Conservation (phyloP, 2,329 filamentous ascomycete species). For the Chrysosporium queenslandicum region DNA sequence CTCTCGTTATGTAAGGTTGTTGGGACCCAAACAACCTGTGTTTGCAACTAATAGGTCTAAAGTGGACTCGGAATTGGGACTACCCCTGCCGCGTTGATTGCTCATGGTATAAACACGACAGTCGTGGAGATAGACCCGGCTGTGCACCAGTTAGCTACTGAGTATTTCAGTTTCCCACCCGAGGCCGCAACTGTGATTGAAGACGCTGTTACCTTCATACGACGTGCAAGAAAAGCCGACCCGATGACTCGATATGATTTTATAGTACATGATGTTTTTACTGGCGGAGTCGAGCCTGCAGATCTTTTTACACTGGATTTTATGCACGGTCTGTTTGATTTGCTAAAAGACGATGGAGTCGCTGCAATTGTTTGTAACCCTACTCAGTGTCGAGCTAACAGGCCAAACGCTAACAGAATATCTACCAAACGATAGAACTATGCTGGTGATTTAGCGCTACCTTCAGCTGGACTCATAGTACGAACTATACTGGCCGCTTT, state of each 20-base stretch:
- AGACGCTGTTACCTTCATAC: constrained; percentile 65
- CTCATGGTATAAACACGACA: constrained; percentile 83
- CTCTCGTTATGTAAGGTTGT: constrained; percentile 70
- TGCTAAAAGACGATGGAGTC: constrained; percentile 68
- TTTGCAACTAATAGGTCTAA: constrained; percentile 1
- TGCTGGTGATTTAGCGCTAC: constrained; percentile 72
- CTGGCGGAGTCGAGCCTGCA: constrained; percentile 84
- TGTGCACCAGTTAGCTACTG: constrained; percentile 69
- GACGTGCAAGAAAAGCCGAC: constrained; percentile 40
- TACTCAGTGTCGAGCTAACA: background rate
- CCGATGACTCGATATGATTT: constrained; percentile 60
- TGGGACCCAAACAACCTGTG: constrained; percentile 10
- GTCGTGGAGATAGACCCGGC: constrained; percentile 90
- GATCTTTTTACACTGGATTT: constrained; percentile 83
- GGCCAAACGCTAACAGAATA: constrained; percentile 10
- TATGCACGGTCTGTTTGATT: constrained; percentile 55
- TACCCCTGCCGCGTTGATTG: constrained; percentile 72
- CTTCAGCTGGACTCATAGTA: constrained; percentile 66
- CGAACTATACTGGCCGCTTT: constrained; percentile 76
- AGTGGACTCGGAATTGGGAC: constrained; percentile 89
- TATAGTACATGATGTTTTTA: constrained; percentile 96
- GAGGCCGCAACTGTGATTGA: constrained; percentile 72
- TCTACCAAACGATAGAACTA: constrained; percentile 58
- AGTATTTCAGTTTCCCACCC: constrained; percentile 69
- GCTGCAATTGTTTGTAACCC: constrained; percentile 65